A percentile compares a stretch with the other conserved stretches of the same genome.
These are phyloP conservation scores for Leccinum sublutescens DNA, from an alignment of 768 basidiomycete species.

Conservation along the genomic window DNA sequence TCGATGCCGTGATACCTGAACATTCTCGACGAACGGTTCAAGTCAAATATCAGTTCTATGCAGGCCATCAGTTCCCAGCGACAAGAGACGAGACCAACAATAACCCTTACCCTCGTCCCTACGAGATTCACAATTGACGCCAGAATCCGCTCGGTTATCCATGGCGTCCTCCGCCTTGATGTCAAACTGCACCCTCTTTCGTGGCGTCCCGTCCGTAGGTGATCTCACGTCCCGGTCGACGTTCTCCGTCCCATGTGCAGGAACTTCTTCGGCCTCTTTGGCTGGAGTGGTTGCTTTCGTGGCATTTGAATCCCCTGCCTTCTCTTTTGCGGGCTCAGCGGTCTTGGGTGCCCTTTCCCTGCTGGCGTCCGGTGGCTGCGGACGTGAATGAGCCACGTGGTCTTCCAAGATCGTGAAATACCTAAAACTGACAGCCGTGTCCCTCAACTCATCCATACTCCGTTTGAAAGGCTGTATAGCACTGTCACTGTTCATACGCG, in stretches of 20 bases:
- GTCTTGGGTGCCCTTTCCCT: conserved; percentile 12
- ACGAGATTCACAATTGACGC: conserved; percentile 32
- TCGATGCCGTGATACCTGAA: conserved; percentile 23
- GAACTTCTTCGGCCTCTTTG: conserved; percentile 12
- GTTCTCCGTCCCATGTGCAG: conserved; percentile 16
- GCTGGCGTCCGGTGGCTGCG: conserved; percentile 12
- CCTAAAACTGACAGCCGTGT: conserved; percentile 47
- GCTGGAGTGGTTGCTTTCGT: conserved; percentile 8
- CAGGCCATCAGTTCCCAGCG: conserved; percentile 4
- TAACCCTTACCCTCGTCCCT: conserved; percentile 46
- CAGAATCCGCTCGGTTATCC: conserved; percentile 39
- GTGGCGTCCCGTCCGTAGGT: conserved; percentile 38
- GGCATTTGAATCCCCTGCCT: conserved; percentile 8
- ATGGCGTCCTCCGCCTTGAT: conserved; percentile 55
- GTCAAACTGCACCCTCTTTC: conserved; percentile 71
- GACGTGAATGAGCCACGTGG: conserved; percentile 33
- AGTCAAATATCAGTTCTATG: conserved; percentile 67
- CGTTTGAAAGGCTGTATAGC: conserved; percentile 40
- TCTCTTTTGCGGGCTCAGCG: conserved; percentile 10
- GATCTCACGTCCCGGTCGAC: conserved; percentile 21
- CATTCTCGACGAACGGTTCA: conserved; percentile 47
- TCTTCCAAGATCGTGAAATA: conserved; percentile 46
- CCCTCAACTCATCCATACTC: conserved; percentile 47
- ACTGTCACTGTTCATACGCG: conserved; percentile 26
- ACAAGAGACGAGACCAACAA: not conserved